Conservation (phyloP, 495 filamentous ascomycete species). For the Symbiotaphrina buchneri region DNA sequence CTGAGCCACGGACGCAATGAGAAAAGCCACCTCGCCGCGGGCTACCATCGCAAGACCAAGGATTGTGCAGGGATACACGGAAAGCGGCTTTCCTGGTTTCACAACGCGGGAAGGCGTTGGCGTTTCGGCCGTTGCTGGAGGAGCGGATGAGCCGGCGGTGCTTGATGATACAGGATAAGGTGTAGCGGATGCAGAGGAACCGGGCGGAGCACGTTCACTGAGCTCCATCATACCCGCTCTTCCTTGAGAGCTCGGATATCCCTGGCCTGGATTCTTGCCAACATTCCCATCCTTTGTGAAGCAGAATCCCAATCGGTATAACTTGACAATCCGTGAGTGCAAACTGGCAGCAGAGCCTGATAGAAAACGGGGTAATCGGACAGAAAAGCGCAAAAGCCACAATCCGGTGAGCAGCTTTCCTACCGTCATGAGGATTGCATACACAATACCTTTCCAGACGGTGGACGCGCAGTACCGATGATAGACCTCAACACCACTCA, state of each 20-base stretch:
- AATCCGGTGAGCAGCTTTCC: constrained; percentile 40
- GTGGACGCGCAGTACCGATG: too few species aligned
- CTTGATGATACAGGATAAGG: neutral
- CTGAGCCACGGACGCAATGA: constrained; percentile 49
- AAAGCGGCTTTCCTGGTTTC: neutral
- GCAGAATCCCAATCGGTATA: neutral
- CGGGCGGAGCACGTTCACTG: too few species aligned
- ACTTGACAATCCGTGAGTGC: neutral
- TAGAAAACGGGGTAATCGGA: neutral
- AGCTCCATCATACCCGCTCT: too few species aligned
- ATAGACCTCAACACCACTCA: constrained; percentile 25
- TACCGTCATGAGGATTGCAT: constrained; percentile 42
- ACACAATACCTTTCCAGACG: constrained; percentile 53
- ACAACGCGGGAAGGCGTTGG: neutral
- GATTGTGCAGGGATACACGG: constrained; percentile 28
- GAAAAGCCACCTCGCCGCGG: constrained; percentile 57
- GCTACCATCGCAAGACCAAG: constrained; percentile 46
- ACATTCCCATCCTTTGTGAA: neutral
- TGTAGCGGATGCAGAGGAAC: neutral
- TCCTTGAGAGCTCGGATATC: too few species aligned
- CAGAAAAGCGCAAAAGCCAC: constrained; percentile 32
- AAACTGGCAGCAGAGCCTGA: neutral
- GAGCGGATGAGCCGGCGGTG: neutral
- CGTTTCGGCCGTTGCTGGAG: neutral
- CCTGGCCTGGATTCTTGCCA: too few species aligned